phyloP scores from a whole-genome alignment of 2,329 filamentous ascomycete genomes.

The Escovopsis weberi region DNA sequence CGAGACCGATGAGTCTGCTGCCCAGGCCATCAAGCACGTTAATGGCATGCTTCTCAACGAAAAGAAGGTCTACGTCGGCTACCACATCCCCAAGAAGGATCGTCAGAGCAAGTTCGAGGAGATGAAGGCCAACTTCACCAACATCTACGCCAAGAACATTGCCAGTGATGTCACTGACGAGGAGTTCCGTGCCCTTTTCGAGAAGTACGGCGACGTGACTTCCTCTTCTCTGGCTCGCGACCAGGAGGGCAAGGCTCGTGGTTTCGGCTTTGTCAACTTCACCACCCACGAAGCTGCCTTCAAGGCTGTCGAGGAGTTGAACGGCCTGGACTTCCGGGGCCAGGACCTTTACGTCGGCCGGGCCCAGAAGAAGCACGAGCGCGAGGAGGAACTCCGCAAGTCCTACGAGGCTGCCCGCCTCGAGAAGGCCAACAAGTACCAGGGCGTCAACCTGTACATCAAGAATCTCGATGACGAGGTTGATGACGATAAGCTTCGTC shows the following conservation, averaged over 20 bases:
- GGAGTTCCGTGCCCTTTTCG: conserved; percentile 86
- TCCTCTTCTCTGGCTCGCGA: conserved; percentile 90
- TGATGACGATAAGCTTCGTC: conserved; percentile 93
- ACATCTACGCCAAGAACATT: conserved; percentile 99
- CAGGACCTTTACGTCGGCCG: conserved; percentile 97
- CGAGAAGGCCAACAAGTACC: conserved; percentile 98
- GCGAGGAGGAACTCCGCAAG: conserved; percentile 96
- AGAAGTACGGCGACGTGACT: conserved; percentile 85
- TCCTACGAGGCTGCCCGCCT: conserved; percentile 95
- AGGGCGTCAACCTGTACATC: conserved; percentile 98
- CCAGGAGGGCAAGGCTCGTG: conserved; percentile 79
- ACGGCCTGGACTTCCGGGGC: conserved; percentile 81
- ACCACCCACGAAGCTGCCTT: conserved; percentile 76
- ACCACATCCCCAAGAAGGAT: conserved; percentile 99
- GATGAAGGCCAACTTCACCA: conserved; percentile 99
- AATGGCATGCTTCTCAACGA: conserved; percentile 99
- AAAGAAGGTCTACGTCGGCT: conserved; percentile 99
- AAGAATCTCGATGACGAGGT: conserved; percentile 97
- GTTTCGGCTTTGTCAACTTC: conserved; percentile 95
- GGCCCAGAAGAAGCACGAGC: conserved; percentile 99
- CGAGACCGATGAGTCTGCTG: conserved; percentile 95
- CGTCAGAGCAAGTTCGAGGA: conserved; percentile 99
- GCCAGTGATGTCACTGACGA: conserved; percentile 73
- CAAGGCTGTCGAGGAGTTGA: conserved; percentile 79
- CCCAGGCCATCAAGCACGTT: conserved; percentile 96